These are phyloP conservation scores for Amesomyces nigricolor DNA, from an alignment of 2,329 filamentous ascomycete genomes.

Conservation along the genomic window DNA sequence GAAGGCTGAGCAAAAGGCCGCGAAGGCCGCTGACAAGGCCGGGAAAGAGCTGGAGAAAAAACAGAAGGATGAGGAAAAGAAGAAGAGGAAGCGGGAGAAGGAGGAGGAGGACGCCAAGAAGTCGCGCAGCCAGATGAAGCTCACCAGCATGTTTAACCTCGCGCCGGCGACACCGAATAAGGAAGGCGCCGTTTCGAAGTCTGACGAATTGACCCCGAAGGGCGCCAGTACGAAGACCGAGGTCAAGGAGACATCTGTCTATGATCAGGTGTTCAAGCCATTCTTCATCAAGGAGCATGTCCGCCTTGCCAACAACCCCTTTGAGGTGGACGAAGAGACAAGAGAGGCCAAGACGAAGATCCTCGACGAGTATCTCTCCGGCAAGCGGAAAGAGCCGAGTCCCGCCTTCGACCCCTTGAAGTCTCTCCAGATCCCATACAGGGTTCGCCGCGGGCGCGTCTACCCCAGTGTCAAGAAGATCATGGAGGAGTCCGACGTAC, in stretches of 20 bases:
- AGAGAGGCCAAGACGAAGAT: constrained; percentile 45
- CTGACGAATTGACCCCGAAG: constrained; percentile 22
- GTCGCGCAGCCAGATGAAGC: constrained; percentile 42
- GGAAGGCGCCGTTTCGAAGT: constrained; percentile 29
- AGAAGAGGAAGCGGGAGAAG: constrained; percentile 44
- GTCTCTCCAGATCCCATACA: constrained; percentile 41
- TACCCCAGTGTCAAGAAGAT: constrained; percentile 55
- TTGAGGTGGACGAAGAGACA: constrained; percentile 53
- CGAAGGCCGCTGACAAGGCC: constrained; percentile 31
- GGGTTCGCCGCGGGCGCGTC: constrained; percentile 41
- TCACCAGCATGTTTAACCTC: constrained; percentile 43
- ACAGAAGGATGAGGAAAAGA: constrained; percentile 23
- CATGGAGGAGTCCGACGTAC: constrained; percentile 48
- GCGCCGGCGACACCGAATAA: constrained; percentile 39
- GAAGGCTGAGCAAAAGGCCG: constrained; percentile 32
- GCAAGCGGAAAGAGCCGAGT: constrained; percentile 43
- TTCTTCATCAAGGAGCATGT: constrained; percentile 76
- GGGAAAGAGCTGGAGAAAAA: constrained; percentile 23
- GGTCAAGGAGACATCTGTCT: constrained; percentile 42
- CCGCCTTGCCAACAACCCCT: constrained; percentile 57
- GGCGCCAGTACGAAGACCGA: constrained; percentile 29
- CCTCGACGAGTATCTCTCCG: constrained; percentile 48
- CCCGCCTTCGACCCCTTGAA: constrained; percentile 40
- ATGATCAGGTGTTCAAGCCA: constrained; percentile 67
- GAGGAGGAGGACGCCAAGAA: constrained; percentile 50